Conservation (phyloP, 306 rosid species). For the Quercus rubra region DNA sequence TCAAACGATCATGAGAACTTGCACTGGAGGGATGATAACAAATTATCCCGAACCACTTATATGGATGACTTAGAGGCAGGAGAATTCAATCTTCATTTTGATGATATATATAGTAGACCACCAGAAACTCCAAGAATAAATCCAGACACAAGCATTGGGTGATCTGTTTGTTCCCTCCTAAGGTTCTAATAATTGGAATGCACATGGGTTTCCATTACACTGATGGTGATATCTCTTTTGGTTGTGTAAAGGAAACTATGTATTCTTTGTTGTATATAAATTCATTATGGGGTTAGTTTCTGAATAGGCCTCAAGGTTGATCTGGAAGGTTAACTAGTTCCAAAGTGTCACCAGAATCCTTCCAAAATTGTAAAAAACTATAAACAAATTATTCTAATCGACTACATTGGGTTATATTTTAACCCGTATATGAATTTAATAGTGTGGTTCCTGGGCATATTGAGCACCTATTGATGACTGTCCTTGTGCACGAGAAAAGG, state of each 20-base stretch:
- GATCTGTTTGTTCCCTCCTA: slow-evolving; percentile 7
- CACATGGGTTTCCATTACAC: slow-evolving; percentile 31
- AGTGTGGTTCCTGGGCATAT: neutral
- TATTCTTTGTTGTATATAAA: slow-evolving; percentile 79
- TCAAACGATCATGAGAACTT: slow-evolving; percentile 50
- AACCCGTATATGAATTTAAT: neutral
- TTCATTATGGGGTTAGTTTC: slow-evolving; percentile 32
- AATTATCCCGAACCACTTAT: slow-evolving; percentile 39
- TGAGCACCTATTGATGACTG: too few species aligned
- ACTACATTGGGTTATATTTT: neutral
- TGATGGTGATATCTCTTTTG: slow-evolving; percentile 18
- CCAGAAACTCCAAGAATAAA: slow-evolving; percentile 46
- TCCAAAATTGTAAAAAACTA: slow-evolving; percentile 27
- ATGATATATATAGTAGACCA: slow-evolving; percentile 60
- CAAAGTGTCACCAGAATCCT: slow-evolving; percentile 13
- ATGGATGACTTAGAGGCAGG: slow-evolving; percentile 61
- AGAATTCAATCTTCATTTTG: slow-evolving; percentile 66
- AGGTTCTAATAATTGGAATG: slow-evolving; percentile 16
- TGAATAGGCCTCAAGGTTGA: slow-evolving; percentile 23
- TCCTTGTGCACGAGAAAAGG: too few species aligned
- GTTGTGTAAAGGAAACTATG: slow-evolving; percentile 23
- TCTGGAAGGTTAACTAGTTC: slow-evolving; percentile 22
- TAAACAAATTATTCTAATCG: neutral
- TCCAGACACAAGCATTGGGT: slow-evolving; percentile 36
- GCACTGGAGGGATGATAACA: slow-evolving; percentile 41